A percentile compares a stretch with the other conserved stretches of the same genome.
Conservation (phyloP, 2,329 filamentous ascomycete species). For the Aspergillus sp. region DNA sequence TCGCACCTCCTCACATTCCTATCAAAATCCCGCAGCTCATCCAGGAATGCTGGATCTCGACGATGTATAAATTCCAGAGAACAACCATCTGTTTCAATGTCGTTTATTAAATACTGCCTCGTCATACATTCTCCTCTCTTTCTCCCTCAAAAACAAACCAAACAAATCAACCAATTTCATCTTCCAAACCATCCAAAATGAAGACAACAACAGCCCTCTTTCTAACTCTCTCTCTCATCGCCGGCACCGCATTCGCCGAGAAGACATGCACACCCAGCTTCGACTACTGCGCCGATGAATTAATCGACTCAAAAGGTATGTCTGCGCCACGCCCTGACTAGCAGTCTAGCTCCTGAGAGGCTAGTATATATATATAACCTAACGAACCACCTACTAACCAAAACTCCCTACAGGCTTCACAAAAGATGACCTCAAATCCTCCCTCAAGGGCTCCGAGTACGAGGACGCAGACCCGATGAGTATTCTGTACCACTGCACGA, state of each 20-base stretch:
- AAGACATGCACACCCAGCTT: conserved; percentile 37
- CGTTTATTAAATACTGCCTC: too few relatives aligned
- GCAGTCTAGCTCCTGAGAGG: neutral
- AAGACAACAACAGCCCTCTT: conserved; percentile 22
- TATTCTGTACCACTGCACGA: conserved; percentile 37
- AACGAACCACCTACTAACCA: neutral
- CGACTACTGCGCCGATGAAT: conserved; percentile 32
- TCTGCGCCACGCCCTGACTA: too few relatives aligned
- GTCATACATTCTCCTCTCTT: too few relatives aligned
- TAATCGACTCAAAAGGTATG: conserved; percentile 31
- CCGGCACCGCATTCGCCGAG: conserved; percentile 22
- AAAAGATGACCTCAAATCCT: conserved; percentile 27
- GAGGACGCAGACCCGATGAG: conserved; percentile 28
- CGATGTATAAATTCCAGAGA: neutral
- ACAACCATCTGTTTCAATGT: neutral
- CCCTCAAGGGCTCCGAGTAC: conserved; percentile 27
- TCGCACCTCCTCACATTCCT: neutral
- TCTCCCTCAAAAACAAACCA: too few relatives aligned
- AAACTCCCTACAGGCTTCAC: conserved; percentile 25
- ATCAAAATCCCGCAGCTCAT: conserved; percentile 3
- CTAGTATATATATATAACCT: too few relatives aligned
- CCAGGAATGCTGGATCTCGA: neutral
- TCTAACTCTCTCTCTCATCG: conserved; percentile 20
- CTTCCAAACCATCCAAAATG: conserved; percentile 17
- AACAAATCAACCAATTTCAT: too few relatives aligned